phyloP scores from a whole-genome alignment of 2,329 filamentous ascomycete genomes.

The Exophiala mesophila region DNA sequence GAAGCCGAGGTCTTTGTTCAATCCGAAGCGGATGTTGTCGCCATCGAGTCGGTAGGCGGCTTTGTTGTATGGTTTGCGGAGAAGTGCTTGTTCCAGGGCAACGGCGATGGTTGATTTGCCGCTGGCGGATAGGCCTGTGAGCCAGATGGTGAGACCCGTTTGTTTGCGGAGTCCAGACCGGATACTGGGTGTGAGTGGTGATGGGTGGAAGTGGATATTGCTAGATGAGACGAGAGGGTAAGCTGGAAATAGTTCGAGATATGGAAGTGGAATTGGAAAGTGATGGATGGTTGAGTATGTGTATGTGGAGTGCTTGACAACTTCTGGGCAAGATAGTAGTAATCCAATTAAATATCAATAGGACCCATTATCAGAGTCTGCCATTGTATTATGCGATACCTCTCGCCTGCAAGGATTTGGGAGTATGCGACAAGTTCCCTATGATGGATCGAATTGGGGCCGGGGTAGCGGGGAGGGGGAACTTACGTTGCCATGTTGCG shows the following conservation, averaged over 20 bases:
- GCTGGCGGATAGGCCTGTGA: conserved; percentile 91
- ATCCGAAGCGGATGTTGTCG: conserved; percentile 95
- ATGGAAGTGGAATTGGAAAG: no score
- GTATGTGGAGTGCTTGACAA: no score
- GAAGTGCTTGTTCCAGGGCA: conserved; percentile 91
- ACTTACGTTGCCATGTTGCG: conserved; percentile 35
- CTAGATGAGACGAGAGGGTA: no score
- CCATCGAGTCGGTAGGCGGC: conserved; percentile 91
- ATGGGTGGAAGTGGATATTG: conserved; percentile 45
- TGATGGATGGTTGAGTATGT: no score
- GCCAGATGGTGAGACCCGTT: conserved; percentile 91
- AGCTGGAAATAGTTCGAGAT: no score
- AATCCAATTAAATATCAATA: no score
- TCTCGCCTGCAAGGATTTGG: no score
- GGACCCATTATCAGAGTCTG: no score
- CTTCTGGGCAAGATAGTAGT: no score
- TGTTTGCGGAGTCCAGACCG: conserved; percentile 61
- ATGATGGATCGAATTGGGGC: no score
- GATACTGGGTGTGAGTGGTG: conserved; percentile 39
- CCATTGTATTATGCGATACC: no score
- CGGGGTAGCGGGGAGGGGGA: conserved; percentile 4
- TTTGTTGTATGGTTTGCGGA: conserved; percentile 65
- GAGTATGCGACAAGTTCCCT: no score
- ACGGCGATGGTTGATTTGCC: conserved; percentile 97
- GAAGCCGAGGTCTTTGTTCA: conserved; percentile 98